Evolutionary conservation across 257 asterid species (phyloP), one percentile per base, ranked within the genome.

Genomic region (Nicotiana otophora): DNA sequence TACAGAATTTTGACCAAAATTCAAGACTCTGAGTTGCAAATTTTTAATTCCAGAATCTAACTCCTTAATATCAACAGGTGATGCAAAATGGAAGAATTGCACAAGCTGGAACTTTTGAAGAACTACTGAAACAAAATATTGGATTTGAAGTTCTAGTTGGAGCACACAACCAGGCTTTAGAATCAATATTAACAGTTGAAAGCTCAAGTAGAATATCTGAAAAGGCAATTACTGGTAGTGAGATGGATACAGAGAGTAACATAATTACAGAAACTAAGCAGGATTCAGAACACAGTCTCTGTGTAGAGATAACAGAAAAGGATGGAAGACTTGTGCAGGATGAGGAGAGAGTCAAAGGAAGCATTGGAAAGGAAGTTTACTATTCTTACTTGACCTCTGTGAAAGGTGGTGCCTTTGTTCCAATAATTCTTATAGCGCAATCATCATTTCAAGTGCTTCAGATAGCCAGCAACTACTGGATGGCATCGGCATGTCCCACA

Each of bases 101-200:
- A 46, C 99, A 93, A 85, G 93, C 98, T 74, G 99, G 99, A 28
- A 89, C 92, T 11, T 95, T 93, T 82, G 93, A 93, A 57, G 96
- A 93, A 55, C 95, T 95, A 55, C 16, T 93, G 85, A 86, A 92
- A 72, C 97, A 95, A 81, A 91, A 93, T 57, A 93, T 93, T 19
- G 99, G 98, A 46, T 95, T 95, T 70, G 98, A 93, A 88, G 90
- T 88, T 81, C 89, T 95, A 82, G 99, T 95, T 42, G 98, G 99
- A 83, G 99, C 99, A 26, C 99, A 95, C 84, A 90, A 87, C 88
- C 89, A 91, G 85, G 99, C 98, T 69, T 87, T 95, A 74, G 97
- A 95, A 76, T 91, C 97, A 55, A 92, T 95, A 80, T 82, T 85
- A 80, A 87, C 88, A 5, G 90, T 89, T 15, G 93, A 92, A 84